Percentiles rank a stretch among this genome's conserved stretches.
Conservation (phyloP, 1,284 basidiomycete species). For the Boletus sp. region DNA sequence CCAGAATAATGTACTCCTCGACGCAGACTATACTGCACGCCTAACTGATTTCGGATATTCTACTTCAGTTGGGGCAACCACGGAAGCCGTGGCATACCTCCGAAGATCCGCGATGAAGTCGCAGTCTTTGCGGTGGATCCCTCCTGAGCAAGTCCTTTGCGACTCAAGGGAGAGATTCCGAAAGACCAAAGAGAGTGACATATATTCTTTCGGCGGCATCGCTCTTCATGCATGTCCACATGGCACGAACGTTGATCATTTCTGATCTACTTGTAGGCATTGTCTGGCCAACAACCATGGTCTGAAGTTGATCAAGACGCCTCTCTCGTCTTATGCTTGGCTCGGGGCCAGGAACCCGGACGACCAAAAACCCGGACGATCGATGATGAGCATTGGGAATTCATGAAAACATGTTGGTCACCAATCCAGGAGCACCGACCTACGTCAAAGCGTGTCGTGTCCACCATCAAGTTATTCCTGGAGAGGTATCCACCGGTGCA, state of each 20-base stretch:
- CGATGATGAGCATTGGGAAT: conserved; percentile 6
- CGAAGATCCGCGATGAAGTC: background rate
- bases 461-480: background rate
- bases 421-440: background rate
- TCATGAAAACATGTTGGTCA: conserved; percentile 11
- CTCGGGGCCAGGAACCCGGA: conserved; percentile 1
- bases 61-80: background rate
- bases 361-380: conserved; percentile 6
- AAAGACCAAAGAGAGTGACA: conserved; percentile 7
- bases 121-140: conserved; percentile 5
- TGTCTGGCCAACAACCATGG: conserved; percentile 2
- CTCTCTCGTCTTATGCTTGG: background rate
- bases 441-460: background rate
- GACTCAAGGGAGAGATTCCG: background rate
- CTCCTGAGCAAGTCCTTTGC: conserved; percentile 5
- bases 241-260: background rate
- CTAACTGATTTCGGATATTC: conserved; percentile 5
- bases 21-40: conserved; percentile 5
- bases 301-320: background rate
- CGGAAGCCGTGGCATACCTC: background rate
- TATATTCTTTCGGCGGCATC: conserved; percentile 9
- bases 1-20: conserved; percentile 16
- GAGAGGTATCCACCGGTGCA: background rate
- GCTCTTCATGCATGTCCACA: conserved; percentile 3
- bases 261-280: conserved; percentile 8